These are phyloP conservation scores for Aspergillus eucalypticola DNA, from an alignment of 2,329 filamentous ascomycete species.

Conservation along the genomic window DNA sequence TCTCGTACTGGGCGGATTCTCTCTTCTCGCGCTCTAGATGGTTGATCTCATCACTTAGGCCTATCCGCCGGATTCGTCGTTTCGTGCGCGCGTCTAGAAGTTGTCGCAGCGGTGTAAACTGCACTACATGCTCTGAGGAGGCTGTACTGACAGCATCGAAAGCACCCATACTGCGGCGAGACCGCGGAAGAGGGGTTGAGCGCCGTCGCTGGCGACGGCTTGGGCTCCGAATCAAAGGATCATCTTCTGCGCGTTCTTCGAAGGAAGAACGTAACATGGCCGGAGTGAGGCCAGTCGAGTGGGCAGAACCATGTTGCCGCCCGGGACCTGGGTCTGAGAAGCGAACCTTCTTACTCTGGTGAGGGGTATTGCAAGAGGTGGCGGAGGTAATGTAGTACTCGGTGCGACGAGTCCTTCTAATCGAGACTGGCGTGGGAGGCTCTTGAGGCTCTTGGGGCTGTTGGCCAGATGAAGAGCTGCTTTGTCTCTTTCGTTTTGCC, in stretches of 20 bases:
- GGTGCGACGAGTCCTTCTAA: constrained; percentile 5
- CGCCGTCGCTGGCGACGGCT: constrained; percentile 31
- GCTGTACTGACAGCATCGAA: constrained; percentile 20
- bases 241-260: constrained; percentile 25
- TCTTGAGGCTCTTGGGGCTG: not conserved
- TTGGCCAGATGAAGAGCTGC: constrained; percentile 19
- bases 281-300: constrained; percentile 49
- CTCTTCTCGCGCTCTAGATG: constrained; percentile 44
- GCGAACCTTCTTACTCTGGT: constrained; percentile 45
- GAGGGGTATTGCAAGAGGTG: constrained; percentile 28
- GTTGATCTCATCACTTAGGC: constrained; percentile 51
- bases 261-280: constrained; percentile 43
- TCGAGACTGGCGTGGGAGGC: constrained; percentile 9
- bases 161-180: constrained; percentile 24
- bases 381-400: not conserved
- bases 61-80: constrained; percentile 46
- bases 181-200: constrained; percentile 36
- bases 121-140: constrained; percentile 35
- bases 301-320: constrained; percentile 19
- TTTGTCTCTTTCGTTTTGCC: constrained; percentile 29
- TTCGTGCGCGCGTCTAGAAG: constrained; percentile 45
- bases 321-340: constrained; percentile 47
- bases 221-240: constrained; percentile 30
- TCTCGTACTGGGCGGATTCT: constrained; percentile 27
- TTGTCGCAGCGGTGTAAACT: constrained; percentile 49